Base-by-base conservation (phyloP, 805 yeast species). In the Metschnikowia arizonensis region DNA sequence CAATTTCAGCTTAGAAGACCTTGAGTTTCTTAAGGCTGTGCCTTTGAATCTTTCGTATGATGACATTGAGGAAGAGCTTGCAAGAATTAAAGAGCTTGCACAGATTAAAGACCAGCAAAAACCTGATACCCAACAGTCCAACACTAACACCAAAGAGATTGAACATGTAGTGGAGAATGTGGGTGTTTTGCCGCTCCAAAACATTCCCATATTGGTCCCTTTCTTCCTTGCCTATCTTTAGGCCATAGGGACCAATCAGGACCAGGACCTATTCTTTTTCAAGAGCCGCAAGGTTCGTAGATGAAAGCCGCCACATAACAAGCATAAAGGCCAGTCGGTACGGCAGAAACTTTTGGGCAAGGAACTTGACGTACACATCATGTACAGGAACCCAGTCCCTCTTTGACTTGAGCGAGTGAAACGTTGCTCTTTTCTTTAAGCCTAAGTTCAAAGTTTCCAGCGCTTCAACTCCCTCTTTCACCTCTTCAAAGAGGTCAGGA, bases 261-360 rank as follows among this genome's bases (percentile, higher is more conserved):
- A n/a, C n/a, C n/a, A n/a, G n/a, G n/a, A n/a, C n/a, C 31, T 24
- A 42, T 10, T 43, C 44, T 15, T 49, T 49, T 44, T 61, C 68
- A 42, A 72, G 56, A 2, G 67, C 81, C 1, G 75, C 82, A 36
- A 83, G 68, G 45, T 76, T 68, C 1, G 85, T 81, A 28, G 78
- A 69, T 17, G 85, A 73, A 21, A 85, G 53, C 49, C 89, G 72
- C 96, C 96, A 88, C 50, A 87, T 59, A 2, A 86, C 51, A 56
- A 84, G 58, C 87, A 85, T 85, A 41, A 85, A 75, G 2, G 79
- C 76, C 19, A 84, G 73, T 44, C 82, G 69, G 59, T 83, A 82
- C 0, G 97, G 97, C 38, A 65, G 62, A 57, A 81, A 88, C 44
- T 60, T 60, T 28, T 74, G 74, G 1, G 88, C 86, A 29, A 82